Conservation (phyloP, 768 basidiomycete genomes). For the Dendrothele bispora region DNA sequence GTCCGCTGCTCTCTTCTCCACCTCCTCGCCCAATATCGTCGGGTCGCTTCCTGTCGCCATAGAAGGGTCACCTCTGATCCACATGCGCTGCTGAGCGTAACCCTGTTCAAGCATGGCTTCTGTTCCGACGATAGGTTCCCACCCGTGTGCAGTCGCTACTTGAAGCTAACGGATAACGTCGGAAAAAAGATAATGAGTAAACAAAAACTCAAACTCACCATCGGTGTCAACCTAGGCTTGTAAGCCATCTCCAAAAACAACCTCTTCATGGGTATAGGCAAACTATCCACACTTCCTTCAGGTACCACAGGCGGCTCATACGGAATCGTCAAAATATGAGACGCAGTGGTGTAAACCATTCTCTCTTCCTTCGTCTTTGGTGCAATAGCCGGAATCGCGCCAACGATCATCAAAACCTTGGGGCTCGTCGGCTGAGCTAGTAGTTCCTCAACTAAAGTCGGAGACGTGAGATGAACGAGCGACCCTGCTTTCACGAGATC, state of each 20-base stretch:
- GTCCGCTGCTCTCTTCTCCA: conserved; percentile 46
- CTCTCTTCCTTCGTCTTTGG: conserved; percentile 29
- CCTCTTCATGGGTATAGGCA: conserved; percentile 27
- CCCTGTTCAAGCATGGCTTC: conserved; percentile 39
- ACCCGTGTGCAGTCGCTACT: conserved; percentile 31
- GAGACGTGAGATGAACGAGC: conserved; percentile 29
- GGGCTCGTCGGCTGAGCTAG: conserved; percentile 23
- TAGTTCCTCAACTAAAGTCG: conserved; percentile 28
- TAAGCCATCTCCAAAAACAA: conserved; percentile 39
- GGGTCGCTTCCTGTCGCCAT: conserved; percentile 6
- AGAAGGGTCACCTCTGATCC: conserved; percentile 15
- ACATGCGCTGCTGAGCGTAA: conserved; percentile 39
- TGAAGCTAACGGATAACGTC: conserved; percentile 15
- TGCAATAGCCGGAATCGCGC: conserved; percentile 32
- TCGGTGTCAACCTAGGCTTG: conserved; percentile 30
- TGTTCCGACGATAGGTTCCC: conserved; percentile 32
- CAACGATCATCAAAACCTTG: conserved; percentile 30
- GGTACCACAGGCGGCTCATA: conserved; percentile 18
- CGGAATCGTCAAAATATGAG: conserved; percentile 29
- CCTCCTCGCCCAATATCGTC: conserved; percentile 31
- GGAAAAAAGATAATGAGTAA: background rate
- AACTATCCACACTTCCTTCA: conserved; percentile 4
- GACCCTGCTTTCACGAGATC: conserved; percentile 17
- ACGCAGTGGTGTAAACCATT: conserved; percentile 31
- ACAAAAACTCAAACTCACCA: conserved; percentile 9